Base-by-base conservation (phyloP, 129 eudicot species). In the Logfia minima region DNA sequence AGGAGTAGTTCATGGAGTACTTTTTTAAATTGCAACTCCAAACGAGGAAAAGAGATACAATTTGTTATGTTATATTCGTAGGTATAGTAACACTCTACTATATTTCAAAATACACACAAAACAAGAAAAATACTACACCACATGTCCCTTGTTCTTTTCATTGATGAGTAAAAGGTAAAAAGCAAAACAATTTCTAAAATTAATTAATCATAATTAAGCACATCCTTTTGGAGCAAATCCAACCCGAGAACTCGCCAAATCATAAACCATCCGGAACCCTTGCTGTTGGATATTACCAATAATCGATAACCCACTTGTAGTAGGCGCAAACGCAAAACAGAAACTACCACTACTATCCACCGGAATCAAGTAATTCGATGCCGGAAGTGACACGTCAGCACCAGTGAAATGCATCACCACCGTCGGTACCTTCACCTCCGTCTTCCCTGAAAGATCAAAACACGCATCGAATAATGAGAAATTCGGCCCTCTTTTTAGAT, bases 251-350 rank as follows among this genome's bases (percentile, higher is more conserved):
- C 80, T 84, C 1, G 89, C 96, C 76, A 89, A 45, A 63, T 94
- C 99, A 70, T 87, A 94, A 65, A 82, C 87, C 32, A 94, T 96
- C 84, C 99, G 93, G 62, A 89, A 89, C 0, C 99, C 92, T 75
- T 94, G 97, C 29, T 94, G 99, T 87, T 94, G 99, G 66, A 94
- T 94, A 24, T 94, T 94, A 22, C 99, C 99, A 5, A 94, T 86
- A 6, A 94, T 94, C 0, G 97, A 89, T 72, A 94, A 63, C 88
- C 97, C 99, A 75, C 85, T 82, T 34, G 75, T 81, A 2, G 99
- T 89, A 2, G 92, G 96, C 31, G 99, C 99, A 72, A 94, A 94
- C 0, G 97, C 99, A 66, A 94, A 91, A 83, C 99, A 94, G 35
- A 87, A 91, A 13, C 85, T 85, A 70, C 97, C 97, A 1, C 62